phyloP scores from a whole-genome alignment of 2,329 filamentous ascomycete species.

The Calonectria montana region DNA sequence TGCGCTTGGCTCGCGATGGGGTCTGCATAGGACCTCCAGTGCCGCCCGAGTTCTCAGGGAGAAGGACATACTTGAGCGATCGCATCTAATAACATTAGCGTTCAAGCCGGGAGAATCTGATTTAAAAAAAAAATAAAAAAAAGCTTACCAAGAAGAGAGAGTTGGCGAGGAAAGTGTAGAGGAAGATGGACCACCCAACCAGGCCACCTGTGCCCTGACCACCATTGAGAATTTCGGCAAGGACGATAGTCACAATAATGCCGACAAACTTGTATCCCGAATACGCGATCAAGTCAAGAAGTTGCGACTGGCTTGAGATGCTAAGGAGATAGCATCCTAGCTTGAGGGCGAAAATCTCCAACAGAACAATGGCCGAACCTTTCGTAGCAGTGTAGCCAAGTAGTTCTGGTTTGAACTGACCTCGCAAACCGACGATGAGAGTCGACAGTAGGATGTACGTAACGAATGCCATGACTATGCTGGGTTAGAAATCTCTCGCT shows the following conservation, averaged over 20 bases:
- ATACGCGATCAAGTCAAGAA: constrained; percentile 94
- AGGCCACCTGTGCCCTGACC: constrained; percentile 87
- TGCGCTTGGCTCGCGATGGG: constrained; percentile 86
- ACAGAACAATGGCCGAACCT: constrained; percentile 82
- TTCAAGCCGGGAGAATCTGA: too few species aligned
- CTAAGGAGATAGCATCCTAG: constrained; percentile 92
- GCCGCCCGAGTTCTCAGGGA: constrained; percentile 82
- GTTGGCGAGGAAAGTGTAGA: constrained; percentile 93
- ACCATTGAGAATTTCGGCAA: constrained; percentile 81
- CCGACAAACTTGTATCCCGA: constrained; percentile 99
- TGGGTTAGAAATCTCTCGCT: constrained; percentile 33
- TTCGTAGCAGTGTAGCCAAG: constrained; percentile 89
- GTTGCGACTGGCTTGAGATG: constrained; percentile 93
- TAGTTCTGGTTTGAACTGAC: constrained; percentile 93
- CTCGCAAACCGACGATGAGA: constrained; percentile 87
- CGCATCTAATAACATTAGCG: constrained; percentile 72
- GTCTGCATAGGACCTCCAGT: constrained; percentile 73
- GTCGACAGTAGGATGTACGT: constrained; percentile 97
- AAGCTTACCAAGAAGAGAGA: constrained; percentile 87
- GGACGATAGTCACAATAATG: constrained; percentile 87
- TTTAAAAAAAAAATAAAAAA: constrained; percentile 14
- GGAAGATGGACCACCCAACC: constrained; percentile 89
- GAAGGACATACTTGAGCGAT: constrained; percentile 93
- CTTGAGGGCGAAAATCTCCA: constrained; percentile 92
- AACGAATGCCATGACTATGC: constrained; percentile 87